A percentile compares a stretch with the other conserved stretches of the same genome.
These are phyloP conservation scores for Pseudogymnoascus sp. DNA, from an alignment of 2,329 filamentous ascomycete species.

Conservation along the genomic window DNA sequence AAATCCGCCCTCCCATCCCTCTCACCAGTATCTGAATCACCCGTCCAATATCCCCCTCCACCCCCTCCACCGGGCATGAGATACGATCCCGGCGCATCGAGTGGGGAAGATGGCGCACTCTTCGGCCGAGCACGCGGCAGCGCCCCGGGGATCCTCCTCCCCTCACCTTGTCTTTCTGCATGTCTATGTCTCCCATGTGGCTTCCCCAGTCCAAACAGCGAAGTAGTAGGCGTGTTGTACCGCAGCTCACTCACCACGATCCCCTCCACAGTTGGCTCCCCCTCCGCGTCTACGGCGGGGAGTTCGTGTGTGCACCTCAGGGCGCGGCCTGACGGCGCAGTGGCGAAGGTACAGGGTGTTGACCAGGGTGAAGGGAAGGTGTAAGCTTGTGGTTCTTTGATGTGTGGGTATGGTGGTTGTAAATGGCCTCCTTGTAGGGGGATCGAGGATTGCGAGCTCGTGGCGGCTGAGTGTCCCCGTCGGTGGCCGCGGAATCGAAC, in stretches of 20 bases:
- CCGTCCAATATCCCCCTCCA: too few relatives aligned
- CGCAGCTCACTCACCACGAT: slow-evolving; percentile 67
- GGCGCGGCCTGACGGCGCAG: slow-evolving; percentile 65
- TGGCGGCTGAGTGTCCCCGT: not conserved
- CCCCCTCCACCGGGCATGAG: slow-evolving; percentile 9
- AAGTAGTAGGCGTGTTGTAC: slow-evolving; percentile 54
- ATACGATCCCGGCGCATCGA: not conserved
- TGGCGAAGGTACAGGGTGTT: slow-evolving; percentile 76
- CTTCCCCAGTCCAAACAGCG: slow-evolving; percentile 31
- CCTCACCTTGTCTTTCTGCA: slow-evolving; percentile 9
- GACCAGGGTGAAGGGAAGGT: slow-evolving; percentile 81
- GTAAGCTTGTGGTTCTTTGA: slow-evolving; percentile 47
- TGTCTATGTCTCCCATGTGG: slow-evolving; percentile 22
- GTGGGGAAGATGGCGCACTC: not conserved
- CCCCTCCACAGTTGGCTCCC: not conserved
- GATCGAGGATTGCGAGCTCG: slow-evolving; percentile 7
- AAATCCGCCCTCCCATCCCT: slow-evolving; percentile 43
- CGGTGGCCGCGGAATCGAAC: not conserved
- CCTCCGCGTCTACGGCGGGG: slow-evolving; percentile 16
- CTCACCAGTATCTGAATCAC: slow-evolving; percentile 23
- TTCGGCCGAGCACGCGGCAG: not conserved
- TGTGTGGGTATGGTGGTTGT: not conserved
- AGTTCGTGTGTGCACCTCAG: slow-evolving; percentile 69
- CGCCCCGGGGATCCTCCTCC: not conserved
- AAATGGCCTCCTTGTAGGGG: too few relatives aligned